Base-by-base conservation (phyloP, 2,329 filamentous ascomycete species). In the Phialophora verrucosa region DNA sequence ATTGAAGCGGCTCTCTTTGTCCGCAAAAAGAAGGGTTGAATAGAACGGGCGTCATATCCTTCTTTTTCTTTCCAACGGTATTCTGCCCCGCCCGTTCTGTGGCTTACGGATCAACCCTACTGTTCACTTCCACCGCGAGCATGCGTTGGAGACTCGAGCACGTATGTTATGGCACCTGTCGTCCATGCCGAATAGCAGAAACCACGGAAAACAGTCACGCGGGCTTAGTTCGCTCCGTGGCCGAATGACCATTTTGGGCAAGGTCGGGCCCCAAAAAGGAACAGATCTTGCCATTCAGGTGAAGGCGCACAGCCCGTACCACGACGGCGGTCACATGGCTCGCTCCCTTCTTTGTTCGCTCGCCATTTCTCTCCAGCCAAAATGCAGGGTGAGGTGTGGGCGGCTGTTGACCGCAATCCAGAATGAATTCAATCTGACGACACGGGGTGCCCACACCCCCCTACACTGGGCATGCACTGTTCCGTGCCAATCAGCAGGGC, bases 401-500 rank as follows among this genome's bases (percentile, higher is more conserved):
- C 44, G 27, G 42, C 25, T 31, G 29, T 32, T 27, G 59, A 42
- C 17, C 44, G 54, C 59, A 29, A 31, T 27, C 29, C 32, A 44
- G 3, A 56, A 50, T 51, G 42, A 29, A 17, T 12, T 53, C 29
- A 32, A 23, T 61, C 44, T 61, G 59, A 61, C 47, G 47, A 53
- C 38, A 53, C 27, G 7, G 49, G 25, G 59, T 51, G 42, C 32
- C 59, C 44, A 60, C 25, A 31, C n/a, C 47, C 25, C 32, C 47
- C 29, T 53, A 12, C 49, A 11, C 17, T 51, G 12, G 31, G 12
- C 49, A 44, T 50, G 57, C 44, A 29, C 7, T 23, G 12, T 58
- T 51, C 64, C 59, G 59, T 31, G 25, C 64, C 64, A 66, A 66
- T 66, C 64, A 63, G 25, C 51, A 17, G n/a, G n/a, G 29, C 17